These are phyloP conservation scores for Cruciata laevipes DNA, from an alignment of 257 asterid species.

Conservation along the genomic window DNA sequence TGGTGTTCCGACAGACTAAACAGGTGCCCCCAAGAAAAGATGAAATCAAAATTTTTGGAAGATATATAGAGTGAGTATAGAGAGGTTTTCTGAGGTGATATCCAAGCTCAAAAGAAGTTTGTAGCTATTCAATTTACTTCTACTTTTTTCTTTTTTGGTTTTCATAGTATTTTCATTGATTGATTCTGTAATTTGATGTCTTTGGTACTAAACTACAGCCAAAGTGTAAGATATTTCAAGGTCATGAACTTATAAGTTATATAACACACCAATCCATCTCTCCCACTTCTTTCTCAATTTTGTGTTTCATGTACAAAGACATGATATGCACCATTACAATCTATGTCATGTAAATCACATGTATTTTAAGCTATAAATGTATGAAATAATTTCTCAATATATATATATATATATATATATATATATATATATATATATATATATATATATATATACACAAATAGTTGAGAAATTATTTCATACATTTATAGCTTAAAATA, in stretches of 20 bases:
- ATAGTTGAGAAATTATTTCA: too few species aligned
- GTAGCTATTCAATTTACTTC: conserved; percentile 46
- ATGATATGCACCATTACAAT: background rate
- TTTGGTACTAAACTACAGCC: conserved; percentile 28
- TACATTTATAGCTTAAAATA: too few species aligned
- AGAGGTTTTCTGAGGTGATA: conserved; percentile 35
- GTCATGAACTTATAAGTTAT: conserved; percentile 29
- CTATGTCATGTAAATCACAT: too few species aligned
- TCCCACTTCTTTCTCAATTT: background rate
- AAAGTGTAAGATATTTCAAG: conserved; percentile 17
- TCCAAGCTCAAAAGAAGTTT: conserved; percentile 29
- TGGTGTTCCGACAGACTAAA: conserved; percentile 15
- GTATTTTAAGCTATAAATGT: too few species aligned
- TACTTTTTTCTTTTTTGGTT: background rate
- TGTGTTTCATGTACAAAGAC: background rate
- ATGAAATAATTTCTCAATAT: too few species aligned
- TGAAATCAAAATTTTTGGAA: conserved; percentile 40
- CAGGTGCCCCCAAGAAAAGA: conserved; percentile 18
- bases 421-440: too few species aligned
- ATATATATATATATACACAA: background rate
- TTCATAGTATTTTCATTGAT: conserved; percentile 29
- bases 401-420: too few species aligned
- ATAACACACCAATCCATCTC: conserved; percentile 6
- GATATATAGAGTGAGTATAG: conserved; percentile 44
- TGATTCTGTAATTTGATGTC: conserved; percentile 42